These are phyloP conservation scores for Paramecium sexaurelia DNA, from an alignment of 73 alveolate species.

Conservation along the genomic window DNA sequence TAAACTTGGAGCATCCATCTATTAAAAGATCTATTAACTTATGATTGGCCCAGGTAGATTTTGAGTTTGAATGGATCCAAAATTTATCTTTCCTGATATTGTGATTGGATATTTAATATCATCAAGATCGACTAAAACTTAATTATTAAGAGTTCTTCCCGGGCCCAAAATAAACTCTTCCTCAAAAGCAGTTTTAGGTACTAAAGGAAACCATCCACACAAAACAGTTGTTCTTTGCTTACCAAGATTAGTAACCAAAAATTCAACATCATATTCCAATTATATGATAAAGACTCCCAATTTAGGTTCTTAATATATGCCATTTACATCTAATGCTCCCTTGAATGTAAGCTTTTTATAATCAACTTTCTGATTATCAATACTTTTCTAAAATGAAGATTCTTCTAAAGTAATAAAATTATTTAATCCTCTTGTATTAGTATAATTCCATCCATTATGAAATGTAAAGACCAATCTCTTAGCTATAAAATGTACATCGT, in stretches of 20 bases:
- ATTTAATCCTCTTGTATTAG: conserved; percentile 47
- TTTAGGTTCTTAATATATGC: conserved; percentile 12
- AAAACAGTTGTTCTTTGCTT: neutral
- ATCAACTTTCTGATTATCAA: conserved; percentile 5
- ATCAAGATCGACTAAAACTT: neutral
- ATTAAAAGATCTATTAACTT: neutral
- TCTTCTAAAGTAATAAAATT: conserved; percentile 42
- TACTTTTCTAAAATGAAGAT: neutral
- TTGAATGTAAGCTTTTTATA: conserved; percentile 2
- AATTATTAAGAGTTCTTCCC: neutral
- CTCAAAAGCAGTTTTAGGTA: neutral
- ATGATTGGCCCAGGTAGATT: neutral
- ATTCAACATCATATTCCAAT: conserved; percentile 59
- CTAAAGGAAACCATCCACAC: conserved; percentile 47
- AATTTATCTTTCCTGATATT: neutral
- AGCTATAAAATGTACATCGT: neutral
- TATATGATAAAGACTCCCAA: conserved; percentile 24
- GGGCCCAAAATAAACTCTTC: conserved; percentile 35
- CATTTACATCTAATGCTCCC: conserved; percentile 54
- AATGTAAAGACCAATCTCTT: conserved; percentile 36
- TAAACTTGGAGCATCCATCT: conserved; percentile 8
- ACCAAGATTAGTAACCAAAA: conserved; percentile 25
- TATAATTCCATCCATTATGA: conserved; percentile 58
- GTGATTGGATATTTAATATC: neutral
- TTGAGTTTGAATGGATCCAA: neutral